These are phyloP conservation scores for Musa acuminata DNA, from an alignment of 176 grass and related monocot genomes.

Conservation along the genomic window DNA sequence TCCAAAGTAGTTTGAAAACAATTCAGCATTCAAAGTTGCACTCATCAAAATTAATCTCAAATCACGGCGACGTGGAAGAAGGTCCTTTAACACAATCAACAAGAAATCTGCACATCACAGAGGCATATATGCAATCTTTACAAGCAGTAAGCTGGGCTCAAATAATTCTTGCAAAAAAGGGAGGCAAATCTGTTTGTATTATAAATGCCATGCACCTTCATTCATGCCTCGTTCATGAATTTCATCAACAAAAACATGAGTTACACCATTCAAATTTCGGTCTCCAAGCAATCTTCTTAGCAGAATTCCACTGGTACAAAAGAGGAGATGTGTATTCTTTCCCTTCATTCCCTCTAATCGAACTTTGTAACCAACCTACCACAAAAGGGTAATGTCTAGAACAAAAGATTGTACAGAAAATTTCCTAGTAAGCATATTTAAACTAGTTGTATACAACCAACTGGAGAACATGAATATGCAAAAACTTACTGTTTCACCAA, in stretches of 20 bases:
- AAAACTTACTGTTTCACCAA: slow-evolving; percentile 83
- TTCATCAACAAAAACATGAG: slow-evolving; percentile 99
- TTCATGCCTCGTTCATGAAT: slow-evolving; percentile 99
- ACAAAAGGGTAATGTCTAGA: slow-evolving; percentile 54
- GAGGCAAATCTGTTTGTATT: slow-evolving; percentile 6
- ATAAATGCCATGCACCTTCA: slow-evolving; percentile 48
- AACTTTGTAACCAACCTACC: slow-evolving; percentile 99
- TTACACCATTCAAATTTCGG: slow-evolving; percentile 78
- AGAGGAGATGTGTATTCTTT: slow-evolving; percentile 97
- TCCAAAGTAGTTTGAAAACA: slow-evolving; percentile 93
- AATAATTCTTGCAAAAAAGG: neutral
- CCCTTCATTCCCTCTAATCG: slow-evolving; percentile 90
- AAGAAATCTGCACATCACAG: slow-evolving; percentile 62
- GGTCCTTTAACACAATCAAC: slow-evolving; percentile 90
- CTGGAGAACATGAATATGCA: neutral
- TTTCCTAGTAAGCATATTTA: slow-evolving; percentile 3
- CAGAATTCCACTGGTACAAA: slow-evolving; percentile 98
- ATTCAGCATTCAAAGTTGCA: slow-evolving; percentile 89
- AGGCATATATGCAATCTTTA: slow-evolving; percentile 13
- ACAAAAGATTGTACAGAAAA: slow-evolving; percentile 41
- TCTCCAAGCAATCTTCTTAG: slow-evolving; percentile 85
- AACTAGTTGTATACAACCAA: slow-evolving; percentile 15
- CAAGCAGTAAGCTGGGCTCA: slow-evolving; percentile 1
- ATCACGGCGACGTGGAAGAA: slow-evolving; percentile 67
- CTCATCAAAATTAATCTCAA: slow-evolving; percentile 99